phyloP scores from a whole-genome alignment of 805 yeast genomes.

The Monosporozyma solicola region DNA sequence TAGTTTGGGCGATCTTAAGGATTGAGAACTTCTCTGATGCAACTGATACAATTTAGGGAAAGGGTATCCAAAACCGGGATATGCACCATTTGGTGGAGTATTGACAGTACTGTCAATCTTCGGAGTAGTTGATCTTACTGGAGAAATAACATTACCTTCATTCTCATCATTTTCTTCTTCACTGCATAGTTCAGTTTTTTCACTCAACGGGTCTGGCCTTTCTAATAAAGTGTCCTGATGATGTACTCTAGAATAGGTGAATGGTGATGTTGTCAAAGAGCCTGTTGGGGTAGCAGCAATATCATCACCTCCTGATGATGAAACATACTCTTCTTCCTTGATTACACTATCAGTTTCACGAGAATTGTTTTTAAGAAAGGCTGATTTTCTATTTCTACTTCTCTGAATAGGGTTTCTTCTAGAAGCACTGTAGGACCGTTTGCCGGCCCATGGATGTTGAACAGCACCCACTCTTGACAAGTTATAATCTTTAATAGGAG shows the following conservation, averaged over 20 bases:
- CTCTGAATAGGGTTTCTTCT: conserved; percentile 11
- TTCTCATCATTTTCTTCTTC: neutral
- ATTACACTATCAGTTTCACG: conserved; percentile 22
- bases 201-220: neutral
- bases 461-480: conserved; percentile 19
- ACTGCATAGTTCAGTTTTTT: neutral
- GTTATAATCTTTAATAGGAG: conserved; percentile 14
- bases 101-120: neutral
- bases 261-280: neutral
- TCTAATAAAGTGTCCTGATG: neutral
- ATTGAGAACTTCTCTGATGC: neutral
- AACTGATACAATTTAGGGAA: neutral
- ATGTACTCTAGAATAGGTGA: neutral
- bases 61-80: neutral
- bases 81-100: neutral
- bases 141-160: neutral
- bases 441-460: conserved; percentile 7
- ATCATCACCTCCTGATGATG: conserved; percentile 8
- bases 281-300: neutral
- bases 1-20: neutral
- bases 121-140: neutral
- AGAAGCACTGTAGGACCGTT: conserved; percentile 8
- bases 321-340: conserved; percentile 25
- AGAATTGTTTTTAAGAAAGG: conserved; percentile 11
- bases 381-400: conserved; percentile 20